Evolutionary conservation across 1,284 basidiomycete species (phyloP).

Genomic region (Leccinum insolens): DNA sequence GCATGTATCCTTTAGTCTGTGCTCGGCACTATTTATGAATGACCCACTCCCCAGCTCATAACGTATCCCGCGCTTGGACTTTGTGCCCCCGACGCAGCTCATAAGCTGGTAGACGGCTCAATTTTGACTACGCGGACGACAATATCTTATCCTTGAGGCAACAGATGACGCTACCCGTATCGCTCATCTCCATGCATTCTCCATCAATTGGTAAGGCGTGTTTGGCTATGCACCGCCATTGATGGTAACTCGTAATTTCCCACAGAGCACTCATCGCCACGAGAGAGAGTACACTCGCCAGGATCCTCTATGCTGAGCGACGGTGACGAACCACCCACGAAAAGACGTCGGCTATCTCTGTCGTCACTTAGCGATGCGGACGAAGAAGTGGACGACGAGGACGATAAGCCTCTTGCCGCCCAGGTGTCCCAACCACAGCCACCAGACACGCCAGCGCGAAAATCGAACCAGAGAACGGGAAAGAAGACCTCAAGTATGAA

Average conservation of each 20-base stretch:
- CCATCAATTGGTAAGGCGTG: constrained; percentile 33
- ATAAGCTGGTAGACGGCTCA: constrained; percentile 74
- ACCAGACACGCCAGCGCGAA: constrained; percentile 29
- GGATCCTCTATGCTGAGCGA: constrained; percentile 61
- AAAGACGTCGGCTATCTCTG: constrained; percentile 52
- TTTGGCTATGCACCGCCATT: constrained; percentile 34
- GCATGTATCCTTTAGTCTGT: constrained; percentile 36
- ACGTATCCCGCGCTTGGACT: constrained; percentile 84
- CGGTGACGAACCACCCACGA: constrained; percentile 50
- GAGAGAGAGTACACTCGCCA: constrained; percentile 49
- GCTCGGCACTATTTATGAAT: neutral
- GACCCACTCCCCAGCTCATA: constrained; percentile 55
- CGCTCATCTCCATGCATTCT: constrained; percentile 45
- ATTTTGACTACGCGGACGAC: constrained; percentile 76
- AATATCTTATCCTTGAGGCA: constrained; percentile 72
- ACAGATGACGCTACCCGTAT: constrained; percentile 62
- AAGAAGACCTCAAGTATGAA: constrained; percentile 63
- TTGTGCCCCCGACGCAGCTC: constrained; percentile 69
- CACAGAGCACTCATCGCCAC: constrained; percentile 37
- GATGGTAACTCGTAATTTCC: constrained; percentile 7
- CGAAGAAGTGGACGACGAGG: constrained; percentile 41
- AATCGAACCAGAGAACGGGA: constrained; percentile 47
- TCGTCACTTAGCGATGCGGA: constrained; percentile 51
- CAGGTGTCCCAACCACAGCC: constrained; percentile 41
- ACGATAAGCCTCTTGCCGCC: constrained; percentile 63